Evolutionary conservation across 192 early-diverging fungal species (phyloP), one percentile per base, ranked within the genome.

Genomic region (Podila minutissima): DNA sequence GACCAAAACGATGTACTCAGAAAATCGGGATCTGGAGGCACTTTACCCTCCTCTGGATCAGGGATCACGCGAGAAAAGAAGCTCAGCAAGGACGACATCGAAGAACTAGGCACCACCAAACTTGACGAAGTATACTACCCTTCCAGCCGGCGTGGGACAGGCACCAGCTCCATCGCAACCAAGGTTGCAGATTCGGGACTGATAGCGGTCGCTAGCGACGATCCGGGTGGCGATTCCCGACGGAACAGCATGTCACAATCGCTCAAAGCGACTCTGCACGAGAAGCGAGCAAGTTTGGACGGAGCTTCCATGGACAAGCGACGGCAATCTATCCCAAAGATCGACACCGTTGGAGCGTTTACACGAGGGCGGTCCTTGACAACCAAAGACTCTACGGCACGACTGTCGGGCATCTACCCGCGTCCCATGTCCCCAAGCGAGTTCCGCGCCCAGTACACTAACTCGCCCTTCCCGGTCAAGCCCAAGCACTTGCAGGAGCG

Each of bases 351-450:
- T 6, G n/a, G 49, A 7, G 2, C 22, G 20, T 55, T 55, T 55
- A 24, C n/a, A 24, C 53, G 53, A 24, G 53, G 53, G 3, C n/a
- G 53, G 22, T 55, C 53, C 8, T 55, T 55, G 53, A 55, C 53
- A 26, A 3, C 53, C 20, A 55, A 55, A 4, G 53, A 55, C 24
- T 26, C 53, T 4, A 55, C 53, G 0, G 53, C n/a, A 0, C 53
- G 53, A 24, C 8, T 55, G 3, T 55, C 53, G 53, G 53, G 53
- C 1, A 8, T 57, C 3, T 61, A 64, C 41, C 32, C 72, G 7
- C 46, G 68, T 22, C 68, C 48, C 41, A 81, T 81, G 71, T 81
- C 77, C 9, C 77, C 77, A 5, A 72, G 70, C 32, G 66, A 81
- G 29, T 81, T 81, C 62, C 66, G 71, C 15, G 77, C 77, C 28